Evolutionary conservation across 2,329 filamentous ascomycete genomes (phyloP), one percentile per base, ranked within the genome.

Genomic region (Raffaelea deltoideospora): DNA sequence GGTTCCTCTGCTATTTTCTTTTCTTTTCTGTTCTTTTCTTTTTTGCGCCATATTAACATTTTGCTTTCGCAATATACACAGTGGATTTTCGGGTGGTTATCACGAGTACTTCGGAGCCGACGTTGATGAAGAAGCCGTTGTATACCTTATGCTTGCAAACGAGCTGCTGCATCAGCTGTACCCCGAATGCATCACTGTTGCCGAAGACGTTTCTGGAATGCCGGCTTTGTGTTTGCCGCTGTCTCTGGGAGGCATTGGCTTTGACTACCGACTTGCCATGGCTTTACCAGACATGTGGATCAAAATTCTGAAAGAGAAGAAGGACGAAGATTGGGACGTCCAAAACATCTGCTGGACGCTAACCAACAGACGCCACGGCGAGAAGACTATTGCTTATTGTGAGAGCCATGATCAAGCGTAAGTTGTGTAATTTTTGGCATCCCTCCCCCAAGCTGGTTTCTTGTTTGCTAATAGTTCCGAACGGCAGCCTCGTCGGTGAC

Each of bases 261-360:
- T 98, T 54, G 90, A 98, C 60, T 98, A 98, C 58, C 76, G 90
- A 47, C 73, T 98, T 23, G 87, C 87, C 38, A 98, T 98, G 90
- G 90, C 90, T 5, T 77, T 98, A 43, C 90, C 90, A 4, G 90
- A 98, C 56, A 83, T 98, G 75, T 98, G 92, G 76, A 98, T 98
- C 68, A 98, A 98, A 63, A 84, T 92, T 53, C 59, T 96, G 43
- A 98, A 98, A 58, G 90, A 98, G 60, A 76, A 85, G 55, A 70
- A 80, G 51, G 90, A 98, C 50, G 71, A 85, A 43, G 72, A 93
- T 10, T 98, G 90, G 90, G 82, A 96, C 50, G 80, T 98, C 58
- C 76, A 72, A 39, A 78, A 71, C 47, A 80, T 98, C 36, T 77
- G 76, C 54, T 87, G 79, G 61, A 95, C 86, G 1, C 63, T 98